A percentile compares a stretch with the other conserved stretches of the same genome.
phyloP scores from a whole-genome alignment of 768 basidiomycete species.

The Panus rudis region DNA sequence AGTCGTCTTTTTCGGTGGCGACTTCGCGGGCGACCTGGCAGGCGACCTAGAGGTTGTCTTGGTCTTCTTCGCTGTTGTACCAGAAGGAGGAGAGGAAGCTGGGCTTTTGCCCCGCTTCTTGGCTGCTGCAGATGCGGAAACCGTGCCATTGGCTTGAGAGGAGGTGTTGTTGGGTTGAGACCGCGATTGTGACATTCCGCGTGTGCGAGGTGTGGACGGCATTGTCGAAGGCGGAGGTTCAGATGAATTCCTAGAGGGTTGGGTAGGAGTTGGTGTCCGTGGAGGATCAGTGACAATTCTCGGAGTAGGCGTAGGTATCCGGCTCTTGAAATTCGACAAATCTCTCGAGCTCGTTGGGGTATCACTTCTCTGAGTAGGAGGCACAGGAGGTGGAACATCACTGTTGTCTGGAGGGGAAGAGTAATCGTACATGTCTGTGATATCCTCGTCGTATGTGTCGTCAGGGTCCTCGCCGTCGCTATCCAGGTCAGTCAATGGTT shows the following conservation, averaged over 20 bases:
- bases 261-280: conserved; percentile 37
- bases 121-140: conserved; percentile 13
- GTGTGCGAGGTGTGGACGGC: conserved; percentile 14
- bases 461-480: conserved; percentile 39
- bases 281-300: conserved; percentile 42
- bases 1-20: conserved; percentile 25
- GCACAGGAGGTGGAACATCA: conserved; percentile 3
- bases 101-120: conserved; percentile 45
- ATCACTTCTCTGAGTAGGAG: conserved; percentile 16
- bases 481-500: conserved; percentile 69
- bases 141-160: conserved; percentile 12
- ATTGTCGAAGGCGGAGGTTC: conserved; percentile 18
- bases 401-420: conserved; percentile 13
- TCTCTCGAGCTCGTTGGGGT: conserved; percentile 11
- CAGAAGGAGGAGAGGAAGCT: conserved; percentile 30
- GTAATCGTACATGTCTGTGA: neutral
- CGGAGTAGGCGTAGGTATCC: conserved; percentile 20
- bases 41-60: conserved; percentile 30
- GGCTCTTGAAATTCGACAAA: conserved; percentile 16
- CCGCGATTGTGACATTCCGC: conserved; percentile 11
- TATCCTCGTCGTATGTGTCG: conserved; percentile 12
- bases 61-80: conserved; percentile 33
- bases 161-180: conserved; percentile 9
- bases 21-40: conserved; percentile 26
- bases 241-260: no score